phyloP scores from a whole-genome alignment of 2,329 filamentous ascomycete genomes.

The Tetracladium maxilliforme region DNA sequence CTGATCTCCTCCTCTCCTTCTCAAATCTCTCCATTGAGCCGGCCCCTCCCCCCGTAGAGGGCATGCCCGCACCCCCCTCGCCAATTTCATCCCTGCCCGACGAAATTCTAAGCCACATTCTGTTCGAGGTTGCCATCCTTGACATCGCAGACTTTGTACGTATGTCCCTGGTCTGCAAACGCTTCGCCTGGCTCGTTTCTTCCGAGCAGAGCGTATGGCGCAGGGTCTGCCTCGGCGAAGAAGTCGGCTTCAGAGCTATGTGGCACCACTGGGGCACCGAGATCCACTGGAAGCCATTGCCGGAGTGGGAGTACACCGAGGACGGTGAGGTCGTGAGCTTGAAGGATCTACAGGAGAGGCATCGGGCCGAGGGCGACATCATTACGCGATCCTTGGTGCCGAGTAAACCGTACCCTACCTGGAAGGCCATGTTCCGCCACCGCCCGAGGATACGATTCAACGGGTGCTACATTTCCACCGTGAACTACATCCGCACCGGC shows the following conservation, averaged over 20 bases:
- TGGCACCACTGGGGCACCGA: constrained; percentile 62
- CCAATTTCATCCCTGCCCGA: constrained; percentile 65
- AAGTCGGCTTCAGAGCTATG: constrained; percentile 74
- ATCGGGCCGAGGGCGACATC: neutral
- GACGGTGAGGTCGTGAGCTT: constrained; percentile 1
- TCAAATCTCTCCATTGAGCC: constrained; percentile 53
- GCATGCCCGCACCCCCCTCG: constrained; percentile 60
- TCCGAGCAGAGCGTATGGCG: constrained; percentile 84
- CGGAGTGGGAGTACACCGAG: constrained; percentile 5
- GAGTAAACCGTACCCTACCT: constrained; percentile 28
- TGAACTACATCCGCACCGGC: constrained; percentile 84
- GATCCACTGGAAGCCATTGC: constrained; percentile 36
- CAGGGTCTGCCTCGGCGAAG: constrained; percentile 49
- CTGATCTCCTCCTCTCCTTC: constrained; percentile 66
- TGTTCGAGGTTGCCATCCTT: constrained; percentile 53
- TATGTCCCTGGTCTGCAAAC: constrained; percentile 70
- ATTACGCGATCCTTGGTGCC: constrained; percentile 13
- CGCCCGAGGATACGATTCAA: constrained; percentile 86
- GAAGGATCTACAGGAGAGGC: constrained; percentile 3
- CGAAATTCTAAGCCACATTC: constrained; percentile 71
- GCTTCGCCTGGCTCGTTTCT: constrained; percentile 69
- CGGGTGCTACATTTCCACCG: constrained; percentile 90
- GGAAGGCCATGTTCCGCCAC: constrained; percentile 60
- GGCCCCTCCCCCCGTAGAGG: constrained; percentile 54
- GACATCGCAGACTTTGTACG: constrained; percentile 70